These are phyloP conservation scores for Aureobasidium namibiae DNA, from an alignment of 2,329 filamentous ascomycete genomes.

Conservation along the genomic window DNA sequence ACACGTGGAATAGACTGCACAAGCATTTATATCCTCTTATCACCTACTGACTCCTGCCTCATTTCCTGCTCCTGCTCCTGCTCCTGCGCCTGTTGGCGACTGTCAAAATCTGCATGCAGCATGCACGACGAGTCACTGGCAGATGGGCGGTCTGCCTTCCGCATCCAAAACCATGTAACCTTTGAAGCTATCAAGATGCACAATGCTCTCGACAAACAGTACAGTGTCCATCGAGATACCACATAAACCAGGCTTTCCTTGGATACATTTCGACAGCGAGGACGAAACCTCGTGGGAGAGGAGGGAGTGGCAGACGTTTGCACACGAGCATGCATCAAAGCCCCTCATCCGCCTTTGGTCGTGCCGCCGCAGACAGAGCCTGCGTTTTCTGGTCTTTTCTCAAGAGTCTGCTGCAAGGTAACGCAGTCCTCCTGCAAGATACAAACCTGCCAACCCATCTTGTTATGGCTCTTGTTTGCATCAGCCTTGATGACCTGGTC, in stretches of 20 bases:
- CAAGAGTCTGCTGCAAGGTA: background rate
- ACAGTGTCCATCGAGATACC: no score
- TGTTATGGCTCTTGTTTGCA: background rate
- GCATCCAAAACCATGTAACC: no score
- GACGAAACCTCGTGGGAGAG: no score
- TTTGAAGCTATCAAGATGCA: no score
- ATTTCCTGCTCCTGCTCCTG: background rate
- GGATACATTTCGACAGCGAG: no score
- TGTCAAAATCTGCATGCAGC: constrained; percentile 1
- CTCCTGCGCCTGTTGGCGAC: background rate
- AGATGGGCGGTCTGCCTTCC: constrained; percentile 1
- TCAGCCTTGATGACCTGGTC: background rate
- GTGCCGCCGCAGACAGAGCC: background rate
- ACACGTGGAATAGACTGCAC: background rate
- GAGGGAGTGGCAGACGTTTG: no score
- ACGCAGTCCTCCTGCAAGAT: no score
- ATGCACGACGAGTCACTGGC: constrained; percentile 8
- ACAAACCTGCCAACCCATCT: background rate
- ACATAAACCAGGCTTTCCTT: no score
- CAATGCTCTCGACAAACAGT: no score
- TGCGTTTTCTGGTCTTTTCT: background rate
- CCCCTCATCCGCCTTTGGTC: background rate
- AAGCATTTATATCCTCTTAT: background rate
- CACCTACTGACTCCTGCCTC: background rate
- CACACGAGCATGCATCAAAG: no score